Base-by-base conservation (phyloP, 148 eudicot species). In the Chenopodium formosanum region DNA sequence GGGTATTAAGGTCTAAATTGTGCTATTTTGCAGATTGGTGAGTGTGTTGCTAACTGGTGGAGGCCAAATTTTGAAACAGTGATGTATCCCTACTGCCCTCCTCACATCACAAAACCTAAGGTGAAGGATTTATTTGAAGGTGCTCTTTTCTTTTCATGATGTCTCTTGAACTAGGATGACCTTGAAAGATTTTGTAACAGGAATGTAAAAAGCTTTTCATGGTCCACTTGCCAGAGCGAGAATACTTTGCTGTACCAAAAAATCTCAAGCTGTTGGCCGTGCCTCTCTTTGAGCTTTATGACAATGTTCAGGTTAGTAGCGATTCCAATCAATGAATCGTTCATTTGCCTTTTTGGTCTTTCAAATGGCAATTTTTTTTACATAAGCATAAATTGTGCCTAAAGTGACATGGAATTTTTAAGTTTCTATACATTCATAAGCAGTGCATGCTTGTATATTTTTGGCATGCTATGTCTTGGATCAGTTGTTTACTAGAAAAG, bases 161-260 rank as follows among this genome's bases (percentile, higher is more conserved):
- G 6, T 27, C 20, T 69, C 76, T 62, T 74, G 34, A 53, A 62
- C 25, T 75, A 7, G 37, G 75, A 76, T 84, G 81, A 87, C 78
- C 14, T 75, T 64, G 19, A 14, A 12, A 23, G 56, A 31, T 9
- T 62, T 76, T 87, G 25, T 78, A 75, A 81, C 92, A 96, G 99
- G 99, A 96, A 80, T 96, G 99, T 79, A 96, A 92, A 91, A 96
- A 92, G 85, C 91, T 96, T 83, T 96, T 83, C 75, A 83, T 96
- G 74, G 97, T 96, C 52, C 97, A 93, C 86, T 86, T 96, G 79
- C 90, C 98, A 46, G 99, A 93, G 86, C 84, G 92, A 68, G 99
- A 93, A 80, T 93, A 90, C 87, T 95, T 95, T 88, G 99, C 99
- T 25, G 99, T 95, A 63, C 99, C 99, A 22, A 93, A 90, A 87